A percentile compares a stretch with the other conserved stretches of the same genome.
phyloP scores from a whole-genome alignment of 139 green algal genomes.

The Coccomyxa sp. region DNA sequence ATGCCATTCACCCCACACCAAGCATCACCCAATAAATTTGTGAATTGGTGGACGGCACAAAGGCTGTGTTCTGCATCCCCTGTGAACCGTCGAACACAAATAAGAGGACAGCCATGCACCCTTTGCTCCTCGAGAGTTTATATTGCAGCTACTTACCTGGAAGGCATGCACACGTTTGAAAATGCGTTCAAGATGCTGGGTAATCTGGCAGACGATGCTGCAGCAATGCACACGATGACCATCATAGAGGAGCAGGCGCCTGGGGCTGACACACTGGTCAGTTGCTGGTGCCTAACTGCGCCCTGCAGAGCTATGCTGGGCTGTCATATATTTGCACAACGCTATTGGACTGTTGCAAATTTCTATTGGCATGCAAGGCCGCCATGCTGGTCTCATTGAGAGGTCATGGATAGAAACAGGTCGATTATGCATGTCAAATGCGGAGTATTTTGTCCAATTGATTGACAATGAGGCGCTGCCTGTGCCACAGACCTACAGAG shows the following conservation, averaged over 20 bases:
- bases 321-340: neutral
- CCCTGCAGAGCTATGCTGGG: neutral
- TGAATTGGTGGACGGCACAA: neutral
- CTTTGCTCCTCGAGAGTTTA: neutral
- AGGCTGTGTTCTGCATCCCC: neutral
- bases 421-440: neutral
- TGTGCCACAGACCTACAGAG: neutral
- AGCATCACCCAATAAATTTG: neutral
- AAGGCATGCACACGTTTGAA: neutral
- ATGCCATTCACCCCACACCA: neutral
- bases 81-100: neutral
- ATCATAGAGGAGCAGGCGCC: neutral
- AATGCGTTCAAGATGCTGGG: neutral
- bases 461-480: too few species aligned
- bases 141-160: neutral
- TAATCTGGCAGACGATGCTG: neutral
- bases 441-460: neutral
- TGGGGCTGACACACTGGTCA: neutral
- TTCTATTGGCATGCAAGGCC: neutral
- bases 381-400: neutral
- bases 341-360: neutral
- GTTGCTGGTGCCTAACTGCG: neutral
- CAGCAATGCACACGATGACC: slow-evolving; percentile 6
- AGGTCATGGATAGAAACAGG: too few species aligned
- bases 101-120: neutral